These are phyloP conservation scores for Pseudopyricularia cyperi DNA, from an alignment of 2,329 filamentous ascomycete species.

Conservation along the genomic window DNA sequence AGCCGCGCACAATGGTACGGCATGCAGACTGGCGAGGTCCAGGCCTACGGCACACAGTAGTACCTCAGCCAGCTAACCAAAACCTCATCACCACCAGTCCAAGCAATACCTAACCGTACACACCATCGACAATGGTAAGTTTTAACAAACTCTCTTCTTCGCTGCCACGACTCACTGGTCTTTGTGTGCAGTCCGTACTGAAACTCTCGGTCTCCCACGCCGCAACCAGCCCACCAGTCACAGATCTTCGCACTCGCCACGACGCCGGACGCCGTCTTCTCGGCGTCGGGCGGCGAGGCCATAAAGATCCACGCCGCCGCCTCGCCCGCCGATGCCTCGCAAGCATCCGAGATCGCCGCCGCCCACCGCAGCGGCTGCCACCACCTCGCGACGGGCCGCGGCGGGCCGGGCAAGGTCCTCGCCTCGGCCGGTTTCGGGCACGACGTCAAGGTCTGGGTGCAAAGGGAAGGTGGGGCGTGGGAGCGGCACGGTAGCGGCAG, in stretches of 20 bases:
- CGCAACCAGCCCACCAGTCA: constrained; percentile 57
- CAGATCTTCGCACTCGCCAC: constrained; percentile 78
- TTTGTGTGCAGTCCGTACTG: no score
- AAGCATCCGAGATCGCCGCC: constrained; percentile 53
- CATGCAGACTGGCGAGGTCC: background rate
- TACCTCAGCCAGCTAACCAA: background rate
- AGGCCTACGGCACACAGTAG: no score
- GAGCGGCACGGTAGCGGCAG: constrained; percentile 25
- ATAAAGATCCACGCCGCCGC: constrained; percentile 67
- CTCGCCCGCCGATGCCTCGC: constrained; percentile 65
- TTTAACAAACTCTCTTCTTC: background rate
- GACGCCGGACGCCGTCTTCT: constrained; percentile 61
- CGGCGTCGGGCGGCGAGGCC: constrained; percentile 71
- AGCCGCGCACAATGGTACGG: background rate
- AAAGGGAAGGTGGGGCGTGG: constrained; percentile 45
- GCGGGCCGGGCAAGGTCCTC: constrained; percentile 52
- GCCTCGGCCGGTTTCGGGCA: constrained; percentile 84
- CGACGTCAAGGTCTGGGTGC: constrained; percentile 71
- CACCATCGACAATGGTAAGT: constrained; percentile 69
- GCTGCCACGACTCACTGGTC: no score
- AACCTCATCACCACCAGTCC: constrained; percentile 45
- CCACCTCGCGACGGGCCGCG: constrained; percentile 59
- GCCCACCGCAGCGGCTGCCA: constrained; percentile 87
- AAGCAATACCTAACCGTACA: constrained; percentile 96
- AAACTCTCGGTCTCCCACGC: no score